A percentile compares a stretch with the other conserved stretches of the same genome.
phyloP scores from a whole-genome alignment of 192 early-diverging fungal genomes.

The Entomortierella lignicola region DNA sequence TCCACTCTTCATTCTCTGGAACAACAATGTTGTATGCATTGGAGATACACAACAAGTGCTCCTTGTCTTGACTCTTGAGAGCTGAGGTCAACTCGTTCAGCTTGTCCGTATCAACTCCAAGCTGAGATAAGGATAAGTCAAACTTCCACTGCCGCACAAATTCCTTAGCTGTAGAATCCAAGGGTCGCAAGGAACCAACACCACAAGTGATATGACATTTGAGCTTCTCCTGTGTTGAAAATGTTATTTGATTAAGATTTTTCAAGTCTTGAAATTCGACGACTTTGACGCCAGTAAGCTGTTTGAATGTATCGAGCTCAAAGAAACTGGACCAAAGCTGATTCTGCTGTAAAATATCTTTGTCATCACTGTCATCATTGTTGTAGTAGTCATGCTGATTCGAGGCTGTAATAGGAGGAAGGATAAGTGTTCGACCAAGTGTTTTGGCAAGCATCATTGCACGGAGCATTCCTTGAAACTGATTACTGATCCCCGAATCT shows the following conservation, averaged over 20 bases:
- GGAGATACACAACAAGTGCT: conserved; percentile 31
- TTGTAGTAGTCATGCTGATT: not conserved
- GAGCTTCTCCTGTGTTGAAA: conserved; percentile 3
- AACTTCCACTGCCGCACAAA: conserved; percentile 44
- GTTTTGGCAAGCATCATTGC: conserved; percentile 40
- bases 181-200: conserved; percentile 25
- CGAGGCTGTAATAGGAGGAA: conserved; percentile 28
- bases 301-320: conserved; percentile 36
- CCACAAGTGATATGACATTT: conserved; percentile 40
- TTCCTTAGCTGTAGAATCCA: conserved; percentile 34
- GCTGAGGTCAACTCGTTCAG: conserved; percentile 13
- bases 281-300: conserved; percentile 37
- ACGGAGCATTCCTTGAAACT: conserved; percentile 42
- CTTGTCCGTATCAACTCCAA: conserved; percentile 15
- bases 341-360: conserved; percentile 5
- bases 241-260: not conserved
- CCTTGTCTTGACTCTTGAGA: conserved; percentile 1
- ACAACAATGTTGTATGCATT: conserved; percentile 27
- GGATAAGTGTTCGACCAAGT: conserved; percentile 30
- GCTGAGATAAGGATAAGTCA: conserved; percentile 15
- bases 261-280: conserved; percentile 26
- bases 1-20: conserved; percentile 18
- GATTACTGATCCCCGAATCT: conserved; percentile 18
- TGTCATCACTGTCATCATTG: not conserved
- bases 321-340: conserved; percentile 46